These are phyloP conservation scores for Lactifluus echinatus DNA, from an alignment of 768 basidiomycete species.

Conservation along the genomic window DNA sequence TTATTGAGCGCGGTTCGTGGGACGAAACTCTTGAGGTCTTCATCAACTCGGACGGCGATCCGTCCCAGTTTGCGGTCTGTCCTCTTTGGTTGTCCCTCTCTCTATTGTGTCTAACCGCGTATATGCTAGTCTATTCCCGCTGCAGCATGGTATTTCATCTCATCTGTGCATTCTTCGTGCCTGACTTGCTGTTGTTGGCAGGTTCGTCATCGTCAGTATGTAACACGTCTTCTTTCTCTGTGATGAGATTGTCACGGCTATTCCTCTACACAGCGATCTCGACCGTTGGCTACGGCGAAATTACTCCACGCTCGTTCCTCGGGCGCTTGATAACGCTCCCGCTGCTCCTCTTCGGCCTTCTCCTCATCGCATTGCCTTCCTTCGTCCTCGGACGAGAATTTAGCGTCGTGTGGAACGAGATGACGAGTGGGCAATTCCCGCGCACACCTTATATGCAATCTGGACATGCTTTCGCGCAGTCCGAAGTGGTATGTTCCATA, in stretches of 20 bases:
- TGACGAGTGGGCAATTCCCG: constrained; percentile 34
- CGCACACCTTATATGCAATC: not conserved
- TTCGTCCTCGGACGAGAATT: constrained; percentile 92
- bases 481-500: not conserved
- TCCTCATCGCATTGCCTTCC: constrained; percentile 83
- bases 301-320: constrained; percentile 81
- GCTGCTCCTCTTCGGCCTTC: constrained; percentile 76
- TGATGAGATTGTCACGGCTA: not conserved
- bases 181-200: constrained; percentile 14
- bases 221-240: constrained; percentile 20
- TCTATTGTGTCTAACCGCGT: not conserved
- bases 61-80: constrained; percentile 65
- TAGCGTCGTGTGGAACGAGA: constrained; percentile 80
- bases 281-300: constrained; percentile 88
- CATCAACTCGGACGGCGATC: constrained; percentile 78
- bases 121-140: constrained; percentile 52
- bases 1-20: constrained; percentile 87
- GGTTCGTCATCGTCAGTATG: constrained; percentile 76
- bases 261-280: constrained; percentile 51
- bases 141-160: constrained; percentile 58
- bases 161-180: not conserved
- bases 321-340: constrained; percentile 82
- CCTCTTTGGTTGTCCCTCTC: not conserved
- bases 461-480: not conserved
- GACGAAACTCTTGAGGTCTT: constrained; percentile 72